Conservation (phyloP, 2,329 filamentous ascomycete genomes). For the Diaporthe sp. region DNA sequence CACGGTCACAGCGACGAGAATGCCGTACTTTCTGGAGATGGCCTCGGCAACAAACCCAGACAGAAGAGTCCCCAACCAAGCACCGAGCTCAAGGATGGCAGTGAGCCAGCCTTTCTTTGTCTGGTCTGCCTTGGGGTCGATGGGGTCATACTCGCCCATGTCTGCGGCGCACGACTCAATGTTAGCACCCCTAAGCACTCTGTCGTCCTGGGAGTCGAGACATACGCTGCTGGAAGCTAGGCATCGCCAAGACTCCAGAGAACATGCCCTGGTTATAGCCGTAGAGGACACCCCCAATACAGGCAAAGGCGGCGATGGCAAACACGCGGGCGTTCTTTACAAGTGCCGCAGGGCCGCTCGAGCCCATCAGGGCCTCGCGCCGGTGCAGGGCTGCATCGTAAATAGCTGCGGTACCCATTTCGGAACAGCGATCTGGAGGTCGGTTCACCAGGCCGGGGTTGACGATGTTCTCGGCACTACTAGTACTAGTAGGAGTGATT, state of each 20-base stretch:
- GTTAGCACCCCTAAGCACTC: not conserved
- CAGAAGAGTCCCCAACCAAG: conserved; percentile 80
- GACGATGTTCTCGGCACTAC: not conserved
- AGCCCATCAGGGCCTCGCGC: conserved; percentile 68
- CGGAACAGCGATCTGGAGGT: not conserved
- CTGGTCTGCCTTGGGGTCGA: conserved; percentile 59
- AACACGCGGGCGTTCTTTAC: conserved; percentile 74
- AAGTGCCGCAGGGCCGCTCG: conserved; percentile 64
- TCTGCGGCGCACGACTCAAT: conserved; percentile 49
- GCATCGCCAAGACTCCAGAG: conserved; percentile 75
- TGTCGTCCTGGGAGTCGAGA: conserved; percentile 1
- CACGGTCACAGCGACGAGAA: conserved; percentile 74
- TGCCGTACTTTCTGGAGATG: conserved; percentile 77
- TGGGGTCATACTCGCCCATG: conserved; percentile 68
- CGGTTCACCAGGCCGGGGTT: not conserved
- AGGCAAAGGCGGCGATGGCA: conserved; percentile 72
- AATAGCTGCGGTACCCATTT: conserved; percentile 49
- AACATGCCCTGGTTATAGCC: conserved; percentile 86
- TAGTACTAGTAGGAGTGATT: conserved; percentile 49
- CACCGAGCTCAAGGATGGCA: conserved; percentile 81
- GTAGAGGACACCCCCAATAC: conserved; percentile 73
- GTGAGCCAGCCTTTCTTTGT: conserved; percentile 73
- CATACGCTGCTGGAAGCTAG: conserved; percentile 65
- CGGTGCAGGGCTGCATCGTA: conserved; percentile 68
- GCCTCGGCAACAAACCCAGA: conserved; percentile 81